phyloP scores from a whole-genome alignment of 169 alveolate species.

The Besnoitia besnoiti region DNA sequence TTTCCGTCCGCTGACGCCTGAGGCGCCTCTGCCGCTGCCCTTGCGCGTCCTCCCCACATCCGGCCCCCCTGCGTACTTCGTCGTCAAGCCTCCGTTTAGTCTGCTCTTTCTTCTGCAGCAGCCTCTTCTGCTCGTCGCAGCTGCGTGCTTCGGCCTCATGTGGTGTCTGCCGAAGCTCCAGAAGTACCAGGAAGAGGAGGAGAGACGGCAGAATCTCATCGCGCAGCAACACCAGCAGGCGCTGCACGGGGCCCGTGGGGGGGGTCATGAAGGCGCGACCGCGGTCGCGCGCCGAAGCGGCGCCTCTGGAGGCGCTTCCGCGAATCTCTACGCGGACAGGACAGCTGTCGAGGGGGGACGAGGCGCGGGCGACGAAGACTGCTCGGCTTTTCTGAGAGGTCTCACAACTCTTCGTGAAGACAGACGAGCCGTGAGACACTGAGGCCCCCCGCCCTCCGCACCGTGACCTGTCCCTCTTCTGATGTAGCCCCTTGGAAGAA shows the following conservation, averaged over 20 bases:
- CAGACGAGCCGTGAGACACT: background rate
- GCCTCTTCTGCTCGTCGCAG: conserved; percentile 26
- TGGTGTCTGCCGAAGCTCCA: conserved; percentile 31
- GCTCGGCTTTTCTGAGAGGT: background rate
- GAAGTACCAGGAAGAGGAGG: conserved; percentile 30
- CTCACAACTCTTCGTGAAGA: background rate
- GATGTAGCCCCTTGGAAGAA: too few species aligned
- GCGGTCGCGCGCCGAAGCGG: background rate
- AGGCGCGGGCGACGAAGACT: background rate
- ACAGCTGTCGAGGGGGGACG: background rate
- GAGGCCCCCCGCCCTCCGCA: too few species aligned
- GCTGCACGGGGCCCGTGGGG: background rate
- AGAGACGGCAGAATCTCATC: conserved; percentile 32
- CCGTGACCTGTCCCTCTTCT: too few species aligned
- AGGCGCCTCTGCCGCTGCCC: background rate
- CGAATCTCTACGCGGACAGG: background rate
- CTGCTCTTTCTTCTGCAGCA: conserved; percentile 35
- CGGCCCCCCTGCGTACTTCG: background rate
- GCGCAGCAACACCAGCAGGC: background rate
- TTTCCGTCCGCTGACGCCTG: background rate
- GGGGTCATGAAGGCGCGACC: background rate
- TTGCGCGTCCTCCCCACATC: background rate
- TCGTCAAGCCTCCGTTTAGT: conserved; percentile 15
- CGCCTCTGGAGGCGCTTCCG: background rate
- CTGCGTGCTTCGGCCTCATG: conserved; percentile 15